Evolutionary conservation across 768 basidiomycete genomes (phyloP).

Genomic region (Tubosaeta sp.): DNA sequence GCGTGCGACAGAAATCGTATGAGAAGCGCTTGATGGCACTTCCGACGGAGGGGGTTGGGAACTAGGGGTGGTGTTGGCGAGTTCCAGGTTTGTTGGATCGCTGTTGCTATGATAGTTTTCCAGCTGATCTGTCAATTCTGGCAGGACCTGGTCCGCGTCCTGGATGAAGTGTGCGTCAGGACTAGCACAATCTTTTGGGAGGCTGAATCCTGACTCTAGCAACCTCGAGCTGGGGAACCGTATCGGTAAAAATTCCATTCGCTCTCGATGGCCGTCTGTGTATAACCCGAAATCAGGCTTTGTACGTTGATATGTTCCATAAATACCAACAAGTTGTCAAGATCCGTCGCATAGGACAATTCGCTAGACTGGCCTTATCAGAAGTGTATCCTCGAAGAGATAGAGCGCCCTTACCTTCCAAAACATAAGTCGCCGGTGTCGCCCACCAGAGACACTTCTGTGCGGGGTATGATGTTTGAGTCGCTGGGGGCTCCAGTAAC

Average conservation of each 20-base stretch:
- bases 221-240: not conserved
- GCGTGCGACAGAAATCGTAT: not conserved
- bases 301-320: not conserved
- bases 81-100: not conserved
- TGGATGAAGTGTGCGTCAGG: not conserved
- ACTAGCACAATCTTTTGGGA: too few relatives aligned
- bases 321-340: conserved; percentile 7
- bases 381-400: not conserved
- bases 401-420: not conserved
- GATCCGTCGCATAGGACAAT: not conserved
- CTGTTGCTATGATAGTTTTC: not conserved
- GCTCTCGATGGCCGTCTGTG: conserved; percentile 1
- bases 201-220: not conserved
- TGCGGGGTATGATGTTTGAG: too few relatives aligned
- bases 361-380: conserved; percentile 1
- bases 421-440: rapidly evolving
- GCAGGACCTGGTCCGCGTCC: not conserved
- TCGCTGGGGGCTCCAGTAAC: not conserved
- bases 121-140: not conserved
- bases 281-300: not conserved
- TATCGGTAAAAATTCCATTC: not conserved
- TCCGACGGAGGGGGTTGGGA: not conserved
- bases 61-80: not conserved
- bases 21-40: not conserved
- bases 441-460: not conserved